Conservation (phyloP, 73 alveolate genomes). For the Symbiodinium pilosum region DNA sequence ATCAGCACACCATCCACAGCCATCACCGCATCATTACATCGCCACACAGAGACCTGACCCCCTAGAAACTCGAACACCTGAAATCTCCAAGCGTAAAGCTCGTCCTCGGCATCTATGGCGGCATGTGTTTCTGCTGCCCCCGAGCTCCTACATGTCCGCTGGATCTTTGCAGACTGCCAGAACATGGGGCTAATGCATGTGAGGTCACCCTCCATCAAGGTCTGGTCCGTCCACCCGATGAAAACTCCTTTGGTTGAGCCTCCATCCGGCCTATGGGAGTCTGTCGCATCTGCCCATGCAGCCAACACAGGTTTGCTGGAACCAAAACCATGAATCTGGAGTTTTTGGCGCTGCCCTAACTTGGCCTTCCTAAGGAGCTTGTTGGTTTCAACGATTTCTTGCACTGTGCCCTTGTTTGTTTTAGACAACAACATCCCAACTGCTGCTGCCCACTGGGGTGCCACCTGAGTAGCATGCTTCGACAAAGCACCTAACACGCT, state of each 20-base stretch:
- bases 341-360: background rate
- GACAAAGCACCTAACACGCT: background rate
- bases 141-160: background rate
- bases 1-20: background rate
- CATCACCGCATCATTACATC: background rate
- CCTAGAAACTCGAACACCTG: background rate
- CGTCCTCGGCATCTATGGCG: conserved; percentile 15
- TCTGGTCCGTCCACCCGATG: background rate
- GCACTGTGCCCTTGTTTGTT: background rate
- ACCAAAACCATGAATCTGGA: background rate
- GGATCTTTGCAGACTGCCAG: conserved; percentile 8
- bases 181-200: background rate
- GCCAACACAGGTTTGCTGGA: background rate
- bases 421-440: background rate
- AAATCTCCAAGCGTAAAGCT: background rate
- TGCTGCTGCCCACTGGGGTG: background rate
- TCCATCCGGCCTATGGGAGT: background rate
- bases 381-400: background rate
- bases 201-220: background rate
- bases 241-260: background rate
- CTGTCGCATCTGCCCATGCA: conserved; percentile 20
- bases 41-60: background rate
- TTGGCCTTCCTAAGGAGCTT: background rate
- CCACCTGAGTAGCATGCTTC: conserved; percentile 5
- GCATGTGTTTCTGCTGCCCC: conserved; percentile 22